A percentile compares a stretch with the other conserved stretches of the same genome.
These are phyloP conservation scores for Thecaphora frezii DNA, from an alignment of 1,284 basidiomycete species.

Conservation along the genomic window DNA sequence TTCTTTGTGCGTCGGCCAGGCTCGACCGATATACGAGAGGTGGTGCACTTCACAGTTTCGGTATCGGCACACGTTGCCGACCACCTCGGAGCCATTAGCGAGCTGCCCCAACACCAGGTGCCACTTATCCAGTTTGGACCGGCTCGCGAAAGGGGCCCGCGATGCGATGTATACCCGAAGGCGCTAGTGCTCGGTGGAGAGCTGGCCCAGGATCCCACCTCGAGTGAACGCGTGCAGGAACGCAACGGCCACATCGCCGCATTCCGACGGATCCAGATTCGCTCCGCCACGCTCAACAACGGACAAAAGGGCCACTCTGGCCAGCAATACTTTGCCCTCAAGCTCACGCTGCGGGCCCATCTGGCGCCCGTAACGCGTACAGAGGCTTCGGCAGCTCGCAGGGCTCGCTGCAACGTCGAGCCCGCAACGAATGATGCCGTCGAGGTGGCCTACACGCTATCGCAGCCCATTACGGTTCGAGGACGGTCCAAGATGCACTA, in stretches of 20 bases:
- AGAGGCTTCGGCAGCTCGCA: too few species aligned
- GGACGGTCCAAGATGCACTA: conserved; percentile 37
- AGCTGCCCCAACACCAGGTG: conserved; percentile 15
- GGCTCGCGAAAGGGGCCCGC: conserved; percentile 28
- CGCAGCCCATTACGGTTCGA: conserved; percentile 31
- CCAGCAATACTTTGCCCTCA: conserved; percentile 37
- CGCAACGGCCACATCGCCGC: conserved; percentile 17
- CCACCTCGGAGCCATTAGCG: conserved; percentile 10
- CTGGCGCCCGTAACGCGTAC: conserved; percentile 1
- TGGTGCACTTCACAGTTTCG: conserved; percentile 18
- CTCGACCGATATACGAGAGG: neutral
- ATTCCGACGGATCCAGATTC: conserved; percentile 30
- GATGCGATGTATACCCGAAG: conserved; percentile 17
- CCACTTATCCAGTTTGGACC: conserved; percentile 37
- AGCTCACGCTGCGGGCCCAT: conserved; percentile 29
- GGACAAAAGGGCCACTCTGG: conserved; percentile 24
- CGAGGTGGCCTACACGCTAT: conserved; percentile 16
- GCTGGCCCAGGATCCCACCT: conserved; percentile 10
- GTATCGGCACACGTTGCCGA: conserved; percentile 23
- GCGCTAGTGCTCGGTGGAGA: conserved; percentile 14
- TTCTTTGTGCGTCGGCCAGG: neutral
- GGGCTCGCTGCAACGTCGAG: neutral
- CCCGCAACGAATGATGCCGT: conserved; percentile 2
- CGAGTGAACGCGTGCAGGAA: conserved; percentile 16
- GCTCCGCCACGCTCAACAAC: conserved; percentile 39